Percentiles rank a stretch among this genome's conserved stretches.
Conservation (phyloP, 148 eudicot species). For the Heliosperma pusillum region DNA sequence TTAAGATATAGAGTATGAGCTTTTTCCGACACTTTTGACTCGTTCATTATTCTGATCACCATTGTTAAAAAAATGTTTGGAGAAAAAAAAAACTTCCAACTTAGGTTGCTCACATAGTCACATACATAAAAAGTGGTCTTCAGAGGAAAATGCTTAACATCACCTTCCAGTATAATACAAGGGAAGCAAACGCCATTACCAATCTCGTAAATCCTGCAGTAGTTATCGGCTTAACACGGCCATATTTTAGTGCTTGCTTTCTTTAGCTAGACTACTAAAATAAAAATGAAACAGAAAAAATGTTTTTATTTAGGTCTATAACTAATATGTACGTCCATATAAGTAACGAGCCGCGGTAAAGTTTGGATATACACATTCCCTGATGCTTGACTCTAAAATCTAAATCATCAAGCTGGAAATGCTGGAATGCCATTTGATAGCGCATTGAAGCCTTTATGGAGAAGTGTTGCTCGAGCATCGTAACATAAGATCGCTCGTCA, state of each 20-base stretch:
- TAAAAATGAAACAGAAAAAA: not conserved
- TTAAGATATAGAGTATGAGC: too few relatives aligned
- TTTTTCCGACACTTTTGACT: too few relatives aligned
- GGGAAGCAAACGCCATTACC: conserved; percentile 4
- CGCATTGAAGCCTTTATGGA: too few relatives aligned
- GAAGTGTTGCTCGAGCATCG: not conserved
- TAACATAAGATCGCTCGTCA: not conserved
- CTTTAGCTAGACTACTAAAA: not conserved
- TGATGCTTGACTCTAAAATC: not conserved
- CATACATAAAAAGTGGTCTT: not conserved
- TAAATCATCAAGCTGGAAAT: not conserved
- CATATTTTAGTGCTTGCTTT: not conserved
- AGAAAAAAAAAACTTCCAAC: not conserved
- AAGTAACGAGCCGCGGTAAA: not conserved
- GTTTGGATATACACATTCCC: not conserved
- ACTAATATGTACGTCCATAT: conserved; percentile 4
- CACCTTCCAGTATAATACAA: conserved; percentile 2
- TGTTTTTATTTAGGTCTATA: not conserved
- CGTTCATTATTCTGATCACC: too few relatives aligned
- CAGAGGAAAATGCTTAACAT: not conserved
- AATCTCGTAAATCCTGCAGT: not conserved
- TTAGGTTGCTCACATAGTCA: not conserved
- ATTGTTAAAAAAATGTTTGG: too few relatives aligned
- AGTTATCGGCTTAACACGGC: not conserved
- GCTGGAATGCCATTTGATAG: not conserved